Percentiles rank a stretch among this genome's conserved stretches.
Evolutionary conservation across 495 filamentous ascomycete genomes (phyloP).

Genomic region (Pseudoneurospora amorphoporcata): DNA sequence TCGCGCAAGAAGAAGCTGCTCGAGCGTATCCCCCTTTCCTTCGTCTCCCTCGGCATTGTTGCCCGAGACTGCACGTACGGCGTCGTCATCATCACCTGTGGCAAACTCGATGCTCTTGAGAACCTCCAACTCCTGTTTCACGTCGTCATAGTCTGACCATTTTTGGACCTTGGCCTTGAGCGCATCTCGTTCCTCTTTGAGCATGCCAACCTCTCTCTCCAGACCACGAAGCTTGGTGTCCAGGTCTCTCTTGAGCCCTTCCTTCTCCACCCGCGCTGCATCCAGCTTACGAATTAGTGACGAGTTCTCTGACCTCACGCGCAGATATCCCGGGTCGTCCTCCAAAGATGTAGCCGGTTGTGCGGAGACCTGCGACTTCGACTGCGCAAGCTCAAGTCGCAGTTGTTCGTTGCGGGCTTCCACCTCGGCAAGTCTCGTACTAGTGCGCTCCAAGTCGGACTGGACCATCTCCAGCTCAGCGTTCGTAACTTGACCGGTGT

Average conservation of each 20-base stretch:
- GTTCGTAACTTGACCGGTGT: constrained; percentile 56
- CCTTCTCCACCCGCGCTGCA: constrained; percentile 67
- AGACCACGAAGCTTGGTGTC: constrained; percentile 61
- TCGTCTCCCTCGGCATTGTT: constrained; percentile 43
- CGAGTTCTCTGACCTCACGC: constrained; percentile 85
- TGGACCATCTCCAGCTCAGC: constrained; percentile 90
- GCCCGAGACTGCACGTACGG: constrained; percentile 21
- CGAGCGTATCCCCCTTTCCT: constrained; percentile 68
- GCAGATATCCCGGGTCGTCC: constrained; percentile 79
- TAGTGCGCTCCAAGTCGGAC: constrained; percentile 85
- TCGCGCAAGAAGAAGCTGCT: constrained; percentile 80
- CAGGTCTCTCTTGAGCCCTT: constrained; percentile 60
- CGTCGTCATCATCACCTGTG: constrained; percentile 74
- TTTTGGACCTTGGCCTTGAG: constrained; percentile 73
- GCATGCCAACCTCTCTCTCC: constrained; percentile 58
- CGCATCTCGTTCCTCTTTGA: constrained; percentile 58
- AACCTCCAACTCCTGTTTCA: constrained; percentile 91
- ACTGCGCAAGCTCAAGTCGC: constrained; percentile 78
- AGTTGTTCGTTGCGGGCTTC: constrained; percentile 93
- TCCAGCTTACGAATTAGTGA: constrained; percentile 81
- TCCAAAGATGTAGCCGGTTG: constrained; percentile 51
- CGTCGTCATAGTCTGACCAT: constrained; percentile 90
- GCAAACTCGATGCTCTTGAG: constrained; percentile 97
- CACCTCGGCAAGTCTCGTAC: constrained; percentile 74
- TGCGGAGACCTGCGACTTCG: constrained; percentile 60